Evolutionary conservation across 805 yeast genomes (phyloP).

Genomic region (Cyberlindnera euphorbiae): DNA sequence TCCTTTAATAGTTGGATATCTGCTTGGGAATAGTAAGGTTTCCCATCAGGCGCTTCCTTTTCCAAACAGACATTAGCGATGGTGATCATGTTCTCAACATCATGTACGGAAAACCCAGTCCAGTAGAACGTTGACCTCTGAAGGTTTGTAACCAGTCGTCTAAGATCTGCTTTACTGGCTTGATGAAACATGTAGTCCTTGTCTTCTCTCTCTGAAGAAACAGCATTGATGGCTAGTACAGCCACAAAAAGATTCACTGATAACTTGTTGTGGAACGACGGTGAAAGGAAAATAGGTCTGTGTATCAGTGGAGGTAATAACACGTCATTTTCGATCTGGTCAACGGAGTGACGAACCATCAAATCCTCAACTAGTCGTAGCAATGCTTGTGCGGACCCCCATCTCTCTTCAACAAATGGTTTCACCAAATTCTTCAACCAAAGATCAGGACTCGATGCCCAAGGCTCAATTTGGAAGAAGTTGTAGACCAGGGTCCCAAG

Average conservation of each 20-base stretch:
- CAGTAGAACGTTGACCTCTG: constrained; percentile 69
- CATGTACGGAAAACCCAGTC: constrained; percentile 65
- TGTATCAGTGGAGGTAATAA: constrained; percentile 55
- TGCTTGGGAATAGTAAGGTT: constrained; percentile 26
- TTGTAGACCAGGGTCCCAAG: constrained; percentile 49
- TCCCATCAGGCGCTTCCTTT: constrained; percentile 28
- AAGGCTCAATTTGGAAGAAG: constrained; percentile 57
- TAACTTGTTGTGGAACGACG: constrained; percentile 57
- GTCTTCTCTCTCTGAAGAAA: constrained; percentile 63
- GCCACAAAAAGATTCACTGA: constrained; percentile 62
- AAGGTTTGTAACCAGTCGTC: constrained; percentile 54
- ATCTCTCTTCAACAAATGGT: constrained; percentile 39
- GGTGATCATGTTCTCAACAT: constrained; percentile 46
- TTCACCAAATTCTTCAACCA: constrained; percentile 45
- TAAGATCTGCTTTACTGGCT: constrained; percentile 45
- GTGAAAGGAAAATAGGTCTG: constrained; percentile 51
- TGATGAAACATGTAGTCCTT: constrained; percentile 71
- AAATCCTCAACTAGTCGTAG: constrained; percentile 39
- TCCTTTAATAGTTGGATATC: constrained; percentile 41
- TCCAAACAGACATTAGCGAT: constrained; percentile 44
- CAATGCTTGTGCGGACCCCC: constrained; percentile 40
- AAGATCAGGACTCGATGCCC: constrained; percentile 39
- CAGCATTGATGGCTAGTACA: constrained; percentile 67
- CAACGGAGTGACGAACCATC: constrained; percentile 51
- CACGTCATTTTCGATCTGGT: constrained; percentile 51